Conservation (phyloP, 495 filamentous ascomycete genomes). For the Neurospora sp. region DNA sequence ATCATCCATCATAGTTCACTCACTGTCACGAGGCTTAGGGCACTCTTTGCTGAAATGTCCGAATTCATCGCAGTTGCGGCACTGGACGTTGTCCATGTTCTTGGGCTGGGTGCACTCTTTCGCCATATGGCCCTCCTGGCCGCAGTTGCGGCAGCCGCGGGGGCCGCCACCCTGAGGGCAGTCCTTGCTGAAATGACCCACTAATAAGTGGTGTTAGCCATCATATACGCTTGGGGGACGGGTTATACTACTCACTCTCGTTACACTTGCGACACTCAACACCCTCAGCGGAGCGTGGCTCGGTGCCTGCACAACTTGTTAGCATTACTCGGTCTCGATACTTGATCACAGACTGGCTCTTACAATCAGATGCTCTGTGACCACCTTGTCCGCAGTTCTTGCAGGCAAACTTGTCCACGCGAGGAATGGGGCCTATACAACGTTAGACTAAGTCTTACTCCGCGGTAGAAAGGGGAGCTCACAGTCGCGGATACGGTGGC, state of each 20-base stretch:
- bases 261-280: conserved; percentile 77
- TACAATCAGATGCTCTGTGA: conserved; percentile 33
- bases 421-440: conserved; percentile 34
- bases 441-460: conserved; percentile 17
- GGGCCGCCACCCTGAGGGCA: conserved; percentile 52
- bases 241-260: conserved; percentile 39
- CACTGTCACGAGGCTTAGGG: conserved; percentile 63
- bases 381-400: conserved; percentile 61
- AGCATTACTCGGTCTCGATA: conserved; percentile 12
- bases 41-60: conserved; percentile 71
- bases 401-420: conserved; percentile 55
- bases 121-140: conserved; percentile 53
- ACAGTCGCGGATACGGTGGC: conserved; percentile 67
- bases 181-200: conserved; percentile 75
- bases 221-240: background rate
- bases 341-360: conserved; percentile 5
- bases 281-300: conserved; percentile 60
- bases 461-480: conserved; percentile 16
- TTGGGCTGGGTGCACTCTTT: conserved; percentile 45
- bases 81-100: conserved; percentile 54
- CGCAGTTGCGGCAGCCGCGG: conserved; percentile 59
- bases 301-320: conserved; percentile 31
- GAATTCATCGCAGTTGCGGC: conserved; percentile 65
- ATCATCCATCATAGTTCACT: conserved; percentile 11
- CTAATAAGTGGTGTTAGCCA: conserved; percentile 27